Evolutionary conservation across 2,329 filamentous ascomycete species (phyloP).

Genomic region (Ascochyta lentis): DNA sequence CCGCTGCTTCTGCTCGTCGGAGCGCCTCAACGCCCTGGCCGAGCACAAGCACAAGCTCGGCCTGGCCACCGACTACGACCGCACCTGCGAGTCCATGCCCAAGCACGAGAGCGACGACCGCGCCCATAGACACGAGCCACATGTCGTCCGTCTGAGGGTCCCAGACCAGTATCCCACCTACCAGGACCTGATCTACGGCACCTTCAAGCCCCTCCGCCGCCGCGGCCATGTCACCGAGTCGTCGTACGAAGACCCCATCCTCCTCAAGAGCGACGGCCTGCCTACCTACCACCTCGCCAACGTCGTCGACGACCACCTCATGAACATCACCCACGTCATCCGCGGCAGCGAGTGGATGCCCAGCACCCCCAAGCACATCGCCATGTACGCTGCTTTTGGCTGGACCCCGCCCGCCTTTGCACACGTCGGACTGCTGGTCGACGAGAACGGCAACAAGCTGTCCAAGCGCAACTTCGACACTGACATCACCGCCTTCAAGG

Average conservation of each 20-base stretch:
- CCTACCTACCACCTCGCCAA: conserved; percentile 98
- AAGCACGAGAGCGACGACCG: conserved; percentile 72
- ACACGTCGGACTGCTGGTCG: conserved; percentile 57
- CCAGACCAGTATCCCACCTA: conserved; percentile 69
- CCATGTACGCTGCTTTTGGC: conserved; percentile 58
- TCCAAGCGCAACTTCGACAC: conserved; percentile 83
- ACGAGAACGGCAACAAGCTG: conserved; percentile 57
- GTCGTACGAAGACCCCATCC: conserved; percentile 80
- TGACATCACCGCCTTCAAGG: conserved; percentile 64
- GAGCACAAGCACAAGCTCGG: conserved; percentile 66
- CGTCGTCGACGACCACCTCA: conserved; percentile 92
- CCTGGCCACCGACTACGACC: conserved; percentile 68
- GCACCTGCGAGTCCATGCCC: conserved; percentile 74
- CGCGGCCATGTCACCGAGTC: conserved; percentile 50
- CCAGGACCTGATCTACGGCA: conserved; percentile 80
- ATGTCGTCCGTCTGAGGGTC: conserved; percentile 78
- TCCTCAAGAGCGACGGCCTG: conserved; percentile 89
- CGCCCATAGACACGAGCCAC: conserved; percentile 70
- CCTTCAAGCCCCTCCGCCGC: conserved; percentile 41
- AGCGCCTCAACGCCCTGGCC: conserved; percentile 72
- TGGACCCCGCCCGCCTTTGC: conserved; percentile 58
- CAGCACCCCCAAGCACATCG: conserved; percentile 81
- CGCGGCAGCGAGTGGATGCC: conserved; percentile 96
- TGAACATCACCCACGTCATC: conserved; percentile 96
- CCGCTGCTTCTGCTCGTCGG: conserved; percentile 86